Percentiles rank a stretch among this genome's conserved stretches.
phyloP scores from a whole-genome alignment of 495 filamentous ascomycete species.

The Daldinia vernicosa region DNA sequence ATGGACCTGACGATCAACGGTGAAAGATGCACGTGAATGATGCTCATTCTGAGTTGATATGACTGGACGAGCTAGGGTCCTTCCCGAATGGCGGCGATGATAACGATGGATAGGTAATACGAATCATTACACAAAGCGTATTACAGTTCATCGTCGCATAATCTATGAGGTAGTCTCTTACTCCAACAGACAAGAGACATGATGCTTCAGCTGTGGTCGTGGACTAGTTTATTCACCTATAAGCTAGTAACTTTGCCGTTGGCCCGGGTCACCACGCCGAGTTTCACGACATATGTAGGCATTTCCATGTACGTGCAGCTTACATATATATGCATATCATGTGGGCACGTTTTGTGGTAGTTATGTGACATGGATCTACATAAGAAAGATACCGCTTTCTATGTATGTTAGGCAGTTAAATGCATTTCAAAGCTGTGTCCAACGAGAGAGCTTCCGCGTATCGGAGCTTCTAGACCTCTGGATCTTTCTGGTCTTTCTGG shows the following conservation, averaged over 20 bases:
- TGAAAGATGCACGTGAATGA: conserved; percentile 42
- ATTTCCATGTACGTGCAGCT: not conserved
- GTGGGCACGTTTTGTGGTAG: not conserved
- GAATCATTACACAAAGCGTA: not conserved
- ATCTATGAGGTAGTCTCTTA: not conserved
- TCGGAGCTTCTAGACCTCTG: not conserved
- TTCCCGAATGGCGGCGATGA: not conserved
- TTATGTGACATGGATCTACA: not conserved
- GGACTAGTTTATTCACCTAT: not conserved
- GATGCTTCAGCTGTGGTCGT: not conserved
- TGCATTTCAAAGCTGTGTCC: not conserved
- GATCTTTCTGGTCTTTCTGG: not conserved
- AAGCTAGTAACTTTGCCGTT: not conserved
- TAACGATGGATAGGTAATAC: not conserved
- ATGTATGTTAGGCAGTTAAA: too few species aligned
- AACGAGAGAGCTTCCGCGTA: not conserved
- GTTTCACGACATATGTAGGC: conserved; percentile 34
- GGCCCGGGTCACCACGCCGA: conserved; percentile 2
- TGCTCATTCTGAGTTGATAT: conserved; percentile 35
- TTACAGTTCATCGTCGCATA: not conserved
- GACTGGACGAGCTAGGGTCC: not conserved
- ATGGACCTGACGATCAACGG: not conserved
- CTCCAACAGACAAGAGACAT: not conserved
- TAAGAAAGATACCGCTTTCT: not conserved
- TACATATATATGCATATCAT: conserved; percentile 5